Conservation (phyloP, 352 stramenopile species). For the Hyaloperonospora brassicae region DNA sequence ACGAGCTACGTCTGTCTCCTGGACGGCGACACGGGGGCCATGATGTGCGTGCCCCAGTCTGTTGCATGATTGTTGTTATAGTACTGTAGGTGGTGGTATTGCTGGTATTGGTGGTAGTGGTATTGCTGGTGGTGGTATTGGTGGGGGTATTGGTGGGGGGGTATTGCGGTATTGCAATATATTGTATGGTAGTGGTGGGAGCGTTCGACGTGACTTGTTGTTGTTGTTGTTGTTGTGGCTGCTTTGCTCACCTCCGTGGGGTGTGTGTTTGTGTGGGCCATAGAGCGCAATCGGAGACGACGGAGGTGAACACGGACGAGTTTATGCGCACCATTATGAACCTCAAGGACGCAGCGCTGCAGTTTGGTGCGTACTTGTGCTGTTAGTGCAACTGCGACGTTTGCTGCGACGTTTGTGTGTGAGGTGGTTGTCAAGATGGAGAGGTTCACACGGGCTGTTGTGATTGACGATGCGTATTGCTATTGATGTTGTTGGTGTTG, state of each 20-base stretch:
- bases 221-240: too few species aligned
- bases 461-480: neutral
- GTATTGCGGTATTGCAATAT: too few species aligned
- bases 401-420: too few species aligned
- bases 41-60: constrained; percentile 49
- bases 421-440: too few species aligned
- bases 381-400: too few species aligned
- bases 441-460: neutral
- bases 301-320: constrained; percentile 61
- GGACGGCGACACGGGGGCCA: constrained; percentile 62
- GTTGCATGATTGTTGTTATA: neutral
- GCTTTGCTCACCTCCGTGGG: too few species aligned
- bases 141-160: neutral
- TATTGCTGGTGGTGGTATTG: neutral
- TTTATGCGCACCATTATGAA: constrained; percentile 71
- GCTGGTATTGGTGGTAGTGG: too few species aligned
- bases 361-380: constrained; percentile 49
- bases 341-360: constrained; percentile 66
- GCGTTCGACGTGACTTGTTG: too few species aligned
- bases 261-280: neutral
- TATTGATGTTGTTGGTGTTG: neutral
- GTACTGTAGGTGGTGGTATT: neutral
- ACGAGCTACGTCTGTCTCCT: constrained; percentile 78
- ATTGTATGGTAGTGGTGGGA: too few species aligned
- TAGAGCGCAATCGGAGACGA: constrained; percentile 62